Conservation (phyloP, 73 alveolate genomes). For the Stentor roeselii region DNA sequence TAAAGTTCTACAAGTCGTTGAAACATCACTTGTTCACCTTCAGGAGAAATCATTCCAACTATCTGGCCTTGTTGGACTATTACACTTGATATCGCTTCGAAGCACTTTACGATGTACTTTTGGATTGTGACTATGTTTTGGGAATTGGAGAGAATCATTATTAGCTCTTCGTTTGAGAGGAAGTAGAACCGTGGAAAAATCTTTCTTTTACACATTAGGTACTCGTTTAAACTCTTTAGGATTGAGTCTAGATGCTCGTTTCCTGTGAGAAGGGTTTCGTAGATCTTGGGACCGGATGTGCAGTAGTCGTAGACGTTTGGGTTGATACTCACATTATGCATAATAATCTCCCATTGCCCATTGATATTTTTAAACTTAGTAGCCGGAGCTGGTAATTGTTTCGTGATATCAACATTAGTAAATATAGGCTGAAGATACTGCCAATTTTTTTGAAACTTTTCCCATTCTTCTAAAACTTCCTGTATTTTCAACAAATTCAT, state of each 20-base stretch:
- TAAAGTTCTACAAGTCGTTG: slow-evolving; percentile 57
- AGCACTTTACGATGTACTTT: slow-evolving; percentile 66
- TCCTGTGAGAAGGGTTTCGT: slow-evolving; percentile 52
- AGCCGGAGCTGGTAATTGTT: slow-evolving; percentile 75
- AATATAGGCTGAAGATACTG: slow-evolving; percentile 88
- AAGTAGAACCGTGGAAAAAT: slow-evolving; percentile 95
- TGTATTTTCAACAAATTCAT: slow-evolving; percentile 67
- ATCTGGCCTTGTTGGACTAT: slow-evolving; percentile 40
- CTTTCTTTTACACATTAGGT: slow-evolving; percentile 82
- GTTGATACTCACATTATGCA: slow-evolving; percentile 60
- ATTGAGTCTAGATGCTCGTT: slow-evolving; percentile 79
- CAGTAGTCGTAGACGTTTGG: slow-evolving; percentile 79
- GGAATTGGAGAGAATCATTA: slow-evolving; percentile 97
- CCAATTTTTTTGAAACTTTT: slow-evolving; percentile 80
- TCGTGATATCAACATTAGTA: slow-evolving; percentile 76
- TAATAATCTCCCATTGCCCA: slow-evolving; percentile 67
- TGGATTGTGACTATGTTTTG: slow-evolving; percentile 79
- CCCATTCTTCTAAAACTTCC: slow-evolving; percentile 90
- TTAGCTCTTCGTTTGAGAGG: slow-evolving; percentile 98
- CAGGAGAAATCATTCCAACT: slow-evolving; percentile 50
- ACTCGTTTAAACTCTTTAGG: slow-evolving; percentile 73
- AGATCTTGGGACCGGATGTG: slow-evolving; percentile 56
- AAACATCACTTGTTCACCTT: slow-evolving; percentile 76
- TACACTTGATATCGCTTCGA: slow-evolving; percentile 53
- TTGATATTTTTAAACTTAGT: slow-evolving; percentile 70